Base-by-base conservation (phyloP, 1,284 basidiomycete genomes). In the Ceratobasidium sp. region DNA sequence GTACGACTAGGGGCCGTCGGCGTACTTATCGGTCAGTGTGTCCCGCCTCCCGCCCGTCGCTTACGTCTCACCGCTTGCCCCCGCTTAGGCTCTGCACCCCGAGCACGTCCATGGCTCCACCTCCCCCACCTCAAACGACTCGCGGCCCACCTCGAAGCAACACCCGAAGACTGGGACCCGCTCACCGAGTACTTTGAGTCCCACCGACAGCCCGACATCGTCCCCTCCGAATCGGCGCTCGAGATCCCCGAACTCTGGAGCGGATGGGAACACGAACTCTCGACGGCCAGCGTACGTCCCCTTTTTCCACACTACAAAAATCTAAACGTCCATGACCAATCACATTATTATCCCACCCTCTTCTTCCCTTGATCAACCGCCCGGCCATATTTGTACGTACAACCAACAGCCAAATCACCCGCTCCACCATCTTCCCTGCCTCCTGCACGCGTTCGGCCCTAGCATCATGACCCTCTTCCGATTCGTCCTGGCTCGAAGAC, bases 391-490 rank as follows among this genome's bases (percentile, higher is more conserved):
- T 15, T 40, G 33, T 76, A n/a, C 51, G 23, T 51, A n/a, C 46
- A 23, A 67, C 49, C 44, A 42, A 18, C 69, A 82, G 81, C 67
- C 79, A 33, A 75, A 80, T 63, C 81, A 83, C 61, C 83, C 93
- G 5, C 89, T 91, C 53, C 83, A 90, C 44, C 91, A 92, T 80
- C 89, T 94, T 20, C 88, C 93, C 0, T 91, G 92, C 78, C 85
- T 93, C 23, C 86, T 95, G 28, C 91, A 91, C 55, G 91, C 94
- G 76, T 87, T 95, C 33, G 94, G 94, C 0, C 93, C 94, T 0
- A 93, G 93, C 0, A 89, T 90, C 0, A 85, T 95, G 42, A 94
- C 93, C 0, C 85, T 95, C 0, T 94, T 94, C 86, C 94, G 94
- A 82, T 90, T 94, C 81, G 88, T 94, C 18, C 87, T 95, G 5